Percentiles rank a stretch among this genome's conserved stretches.
These are phyloP conservation scores for Chenopodium album DNA, from an alignment of 148 eudicot genomes.

Conservation along the genomic window DNA sequence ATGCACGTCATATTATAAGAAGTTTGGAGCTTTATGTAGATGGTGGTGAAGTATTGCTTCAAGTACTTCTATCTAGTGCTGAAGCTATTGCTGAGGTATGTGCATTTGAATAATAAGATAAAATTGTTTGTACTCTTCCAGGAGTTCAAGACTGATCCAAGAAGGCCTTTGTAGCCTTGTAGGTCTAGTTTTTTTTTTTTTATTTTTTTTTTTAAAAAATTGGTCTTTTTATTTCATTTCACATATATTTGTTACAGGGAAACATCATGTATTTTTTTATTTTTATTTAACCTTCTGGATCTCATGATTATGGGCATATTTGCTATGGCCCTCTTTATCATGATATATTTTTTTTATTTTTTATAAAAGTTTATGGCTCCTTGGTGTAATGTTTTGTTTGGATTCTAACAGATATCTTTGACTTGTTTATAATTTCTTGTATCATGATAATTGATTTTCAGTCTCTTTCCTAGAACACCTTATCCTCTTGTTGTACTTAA, in stretches of 20 bases:
- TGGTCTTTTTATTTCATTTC: not conserved
- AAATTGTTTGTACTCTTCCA: not conserved
- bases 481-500: too few relatives aligned
- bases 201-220: not conserved
- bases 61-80: conserved; percentile 61
- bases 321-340: not conserved
- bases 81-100: conserved; percentile 51
- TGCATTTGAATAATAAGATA: not conserved
- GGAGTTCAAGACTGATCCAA: not conserved
- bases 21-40: conserved; percentile 51
- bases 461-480: too few relatives aligned
- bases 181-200: not conserved
- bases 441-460: not conserved
- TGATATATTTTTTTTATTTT: not conserved
- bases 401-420: not conserved
- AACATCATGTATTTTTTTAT: too few relatives aligned
- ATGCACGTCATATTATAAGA: conserved; percentile 51
- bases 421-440: not conserved
- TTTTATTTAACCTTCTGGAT: not conserved
- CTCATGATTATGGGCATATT: not conserved
- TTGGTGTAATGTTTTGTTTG: not conserved
- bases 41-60: conserved; percentile 46
- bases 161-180: not conserved
- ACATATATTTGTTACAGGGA: not conserved
- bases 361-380: too few relatives aligned